A percentile compares a stretch with the other conserved stretches of the same genome.
phyloP scores from a whole-genome alignment of 2,329 filamentous ascomycete genomes.

The Colletotrichum tropicicola region DNA sequence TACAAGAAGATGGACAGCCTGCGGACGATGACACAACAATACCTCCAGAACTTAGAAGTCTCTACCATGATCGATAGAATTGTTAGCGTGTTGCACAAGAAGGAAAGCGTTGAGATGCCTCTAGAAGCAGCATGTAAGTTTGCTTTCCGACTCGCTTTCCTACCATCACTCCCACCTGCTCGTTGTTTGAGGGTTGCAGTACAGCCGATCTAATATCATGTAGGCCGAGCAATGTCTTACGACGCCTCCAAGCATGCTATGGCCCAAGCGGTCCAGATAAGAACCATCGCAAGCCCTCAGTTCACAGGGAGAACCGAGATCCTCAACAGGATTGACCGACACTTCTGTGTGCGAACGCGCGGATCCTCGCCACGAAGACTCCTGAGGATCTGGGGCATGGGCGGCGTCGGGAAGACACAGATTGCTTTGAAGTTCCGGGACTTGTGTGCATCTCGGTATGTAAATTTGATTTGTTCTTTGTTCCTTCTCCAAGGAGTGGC shows the following conservation, averaged over 20 bases:
- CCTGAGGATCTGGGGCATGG: conserved; percentile 38
- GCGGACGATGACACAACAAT: conserved; percentile 34
- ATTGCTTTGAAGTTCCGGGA: conserved; percentile 39
- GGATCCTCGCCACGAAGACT: conserved; percentile 25
- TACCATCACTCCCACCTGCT: no score
- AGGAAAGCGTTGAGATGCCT: conserved; percentile 26
- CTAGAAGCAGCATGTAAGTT: conserved; percentile 34
- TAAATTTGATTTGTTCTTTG: no score
- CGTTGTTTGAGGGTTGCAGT: neutral
- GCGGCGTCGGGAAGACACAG: conserved; percentile 42
- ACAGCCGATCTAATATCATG: neutral
- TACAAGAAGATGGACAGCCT: conserved; percentile 38
- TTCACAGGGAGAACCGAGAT: conserved; percentile 38
- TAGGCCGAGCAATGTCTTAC: conserved; percentile 11
- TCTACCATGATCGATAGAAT: conserved; percentile 32
- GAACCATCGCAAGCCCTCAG: neutral
- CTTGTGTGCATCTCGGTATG: conserved; percentile 30
- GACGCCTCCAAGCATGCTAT: conserved; percentile 1
- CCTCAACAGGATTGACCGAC: conserved; percentile 31
- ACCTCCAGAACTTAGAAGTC: conserved; percentile 30
- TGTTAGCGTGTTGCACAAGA: conserved; percentile 29
- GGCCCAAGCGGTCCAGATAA: neutral
- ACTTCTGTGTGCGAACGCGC: conserved; percentile 19
- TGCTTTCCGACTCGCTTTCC: no score
- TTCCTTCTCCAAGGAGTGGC: no score